Base-by-base conservation (phyloP, 352 stramenopile species). In the Peronospora belbahrii region DNA sequence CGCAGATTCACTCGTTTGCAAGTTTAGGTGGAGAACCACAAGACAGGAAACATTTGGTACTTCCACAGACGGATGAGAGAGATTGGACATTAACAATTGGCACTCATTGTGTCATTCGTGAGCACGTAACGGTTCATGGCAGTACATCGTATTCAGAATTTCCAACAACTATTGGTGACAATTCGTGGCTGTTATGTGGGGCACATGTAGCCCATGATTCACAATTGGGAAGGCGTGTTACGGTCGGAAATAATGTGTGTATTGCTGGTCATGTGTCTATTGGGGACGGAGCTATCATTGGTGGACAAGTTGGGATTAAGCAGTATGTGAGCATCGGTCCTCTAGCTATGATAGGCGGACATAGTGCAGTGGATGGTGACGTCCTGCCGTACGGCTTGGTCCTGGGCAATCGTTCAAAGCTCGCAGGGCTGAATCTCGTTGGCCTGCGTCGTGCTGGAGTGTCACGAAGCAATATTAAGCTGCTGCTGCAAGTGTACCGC, bases 181-280 rank as follows among this genome's bases (percentile, higher is more conserved):
- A 82, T 41, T 92, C 78, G 56, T 92, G 78, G 79, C 52, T 92
- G 33, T 48, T 92, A 8, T 88, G 76, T 38, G 73, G 77, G 5
- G 67, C 76, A 6, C 81, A 92, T 51, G 65, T 92, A 13, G 81
- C 67, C 2, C 81, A 92, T 49, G 81, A 92, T 46, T 69, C 64
- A 10, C 54, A 67, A 3, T 59, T 92, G 3, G 78, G 78, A 10
- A 61, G 60, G 24, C 71, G 76, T 20, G 78, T 88, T 20, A 76
- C 90, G 17, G 67, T 92, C 22, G 87, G 75, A 17, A 92, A 92
- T 54, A 86, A 88, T 43, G 79, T 85, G 6, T 87, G 75, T 43
- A 65, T 92, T 36, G 81, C 81, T 38, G 81, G 81, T 19, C 81
- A 92, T 49, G 81, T 92, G 0, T 58, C 67, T 9, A 86, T 92